phyloP scores from a whole-genome alignment of 805 yeast species.

The Ogataea methanolica region DNA sequence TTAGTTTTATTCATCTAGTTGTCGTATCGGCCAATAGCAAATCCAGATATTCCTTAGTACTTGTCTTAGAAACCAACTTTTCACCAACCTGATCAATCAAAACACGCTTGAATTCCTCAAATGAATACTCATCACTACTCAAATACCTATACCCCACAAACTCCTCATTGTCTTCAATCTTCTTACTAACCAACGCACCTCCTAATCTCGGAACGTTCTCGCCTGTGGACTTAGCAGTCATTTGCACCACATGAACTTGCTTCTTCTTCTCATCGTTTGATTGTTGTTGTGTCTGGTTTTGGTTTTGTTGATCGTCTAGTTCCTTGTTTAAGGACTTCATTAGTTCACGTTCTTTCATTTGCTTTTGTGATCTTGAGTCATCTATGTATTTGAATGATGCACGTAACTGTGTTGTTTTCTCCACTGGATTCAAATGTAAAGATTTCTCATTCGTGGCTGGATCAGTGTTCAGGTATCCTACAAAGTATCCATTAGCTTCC shows the following conservation, averaged over 20 bases:
- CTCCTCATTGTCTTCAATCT: constrained; percentile 58
- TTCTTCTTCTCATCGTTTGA: constrained; percentile 19
- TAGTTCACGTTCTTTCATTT: constrained; percentile 39
- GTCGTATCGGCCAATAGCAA: constrained; percentile 23
- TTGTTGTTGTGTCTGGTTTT: background rate
- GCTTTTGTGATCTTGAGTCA: constrained; percentile 31
- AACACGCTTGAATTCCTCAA: constrained; percentile 22
- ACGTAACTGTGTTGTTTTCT: constrained; percentile 69
- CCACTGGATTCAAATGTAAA: constrained; percentile 60
- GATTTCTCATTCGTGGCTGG: constrained; percentile 21
- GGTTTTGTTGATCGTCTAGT: constrained; percentile 30
- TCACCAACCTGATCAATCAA: constrained; percentile 18
- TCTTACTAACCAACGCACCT: constrained; percentile 65
- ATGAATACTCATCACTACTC: constrained; percentile 33
- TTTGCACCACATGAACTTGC: constrained; percentile 62
- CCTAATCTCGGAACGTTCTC: constrained; percentile 57
- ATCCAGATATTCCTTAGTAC: constrained; percentile 30
- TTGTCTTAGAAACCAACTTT: constrained; percentile 19
- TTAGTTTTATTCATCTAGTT: background rate
- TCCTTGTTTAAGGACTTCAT: constrained; percentile 36
- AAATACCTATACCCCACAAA: constrained; percentile 40
- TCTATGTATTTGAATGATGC: constrained; percentile 82
- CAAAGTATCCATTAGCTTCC: constrained; percentile 47
- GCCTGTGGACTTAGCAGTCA: constrained; percentile 65
- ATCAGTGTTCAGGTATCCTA: constrained; percentile 35